Percentiles rank a stretch among this genome's conserved stretches.
Conservation (phyloP, 1,284 basidiomycete species). For the Apiotrichum gamsii region DNA sequence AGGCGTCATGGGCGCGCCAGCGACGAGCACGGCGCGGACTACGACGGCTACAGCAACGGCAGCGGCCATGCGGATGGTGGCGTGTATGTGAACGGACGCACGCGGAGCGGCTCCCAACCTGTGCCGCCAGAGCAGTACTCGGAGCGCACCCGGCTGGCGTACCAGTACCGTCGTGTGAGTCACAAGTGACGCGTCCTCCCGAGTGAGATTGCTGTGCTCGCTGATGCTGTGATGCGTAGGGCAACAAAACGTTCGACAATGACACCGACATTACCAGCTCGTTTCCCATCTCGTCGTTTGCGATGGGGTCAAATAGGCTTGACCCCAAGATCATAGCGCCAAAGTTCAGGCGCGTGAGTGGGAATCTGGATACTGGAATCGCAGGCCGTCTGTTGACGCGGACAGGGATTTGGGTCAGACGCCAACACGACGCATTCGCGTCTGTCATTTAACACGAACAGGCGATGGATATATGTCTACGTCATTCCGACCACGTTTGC, state of each 20-base stretch:
- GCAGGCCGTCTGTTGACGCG: background rate
- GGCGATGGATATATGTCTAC: constrained; percentile 13
- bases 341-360: constrained; percentile 5
- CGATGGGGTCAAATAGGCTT: constrained; percentile 3
- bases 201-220: background rate
- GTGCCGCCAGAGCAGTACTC: background rate
- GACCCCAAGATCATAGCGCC: background rate
- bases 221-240: background rate
- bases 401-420: constrained; percentile 5
- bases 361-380: too few species aligned
- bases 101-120: background rate
- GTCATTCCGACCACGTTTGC: background rate
- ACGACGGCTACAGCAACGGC: too few species aligned
- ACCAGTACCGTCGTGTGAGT: constrained; percentile 9
- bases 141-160: constrained; percentile 9
- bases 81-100: too few species aligned
- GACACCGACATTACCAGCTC: constrained; percentile 4
- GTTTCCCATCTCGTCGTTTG: constrained; percentile 3
- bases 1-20: too few species aligned
- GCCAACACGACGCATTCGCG: constrained; percentile 5
- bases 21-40: too few species aligned
- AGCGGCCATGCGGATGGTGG: too few species aligned
- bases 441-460: constrained; percentile 15
- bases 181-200: background rate
- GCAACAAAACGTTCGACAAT: constrained; percentile 2